Evolutionary conservation across 768 basidiomycete species (phyloP).

Genomic region (Clavulina sp.): DNA sequence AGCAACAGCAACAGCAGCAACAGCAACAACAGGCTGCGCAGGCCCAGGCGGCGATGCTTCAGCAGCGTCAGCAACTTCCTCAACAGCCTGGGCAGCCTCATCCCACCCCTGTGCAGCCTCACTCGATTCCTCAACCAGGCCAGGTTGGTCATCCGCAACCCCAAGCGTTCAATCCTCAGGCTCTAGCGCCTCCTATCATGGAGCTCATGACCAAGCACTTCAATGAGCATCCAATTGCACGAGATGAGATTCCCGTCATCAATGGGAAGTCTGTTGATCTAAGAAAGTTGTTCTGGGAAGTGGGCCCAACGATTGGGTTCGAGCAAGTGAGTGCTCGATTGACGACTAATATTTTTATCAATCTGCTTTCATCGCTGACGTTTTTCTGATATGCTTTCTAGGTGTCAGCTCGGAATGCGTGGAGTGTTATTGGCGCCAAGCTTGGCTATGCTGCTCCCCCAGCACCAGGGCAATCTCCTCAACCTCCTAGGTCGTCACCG

Average conservation of each 20-base stretch:
- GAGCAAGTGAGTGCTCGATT: neutral
- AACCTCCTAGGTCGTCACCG: no score
- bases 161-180: neutral
- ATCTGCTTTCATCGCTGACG: no score
- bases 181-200: neutral
- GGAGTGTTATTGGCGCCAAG: no score
- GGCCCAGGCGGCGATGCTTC: neutral
- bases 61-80: neutral
- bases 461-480: no score
- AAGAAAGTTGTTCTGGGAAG: neutral
- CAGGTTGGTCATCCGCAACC: neutral
- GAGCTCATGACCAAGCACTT: neutral
- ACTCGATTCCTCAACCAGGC: neutral
- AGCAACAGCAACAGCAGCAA: neutral
- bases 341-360: no score
- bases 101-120: neutral
- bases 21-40: neutral
- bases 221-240: neutral
- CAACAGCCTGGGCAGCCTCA: neutral
- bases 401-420: no score
- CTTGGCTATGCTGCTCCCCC: no score
- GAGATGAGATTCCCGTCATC: neutral
- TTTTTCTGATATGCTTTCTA: no score
- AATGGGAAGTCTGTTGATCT: neutral
- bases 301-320: neutral